Conservation (phyloP, 2,329 filamentous ascomycete species). For the Colletotrichum eremochloae region DNA sequence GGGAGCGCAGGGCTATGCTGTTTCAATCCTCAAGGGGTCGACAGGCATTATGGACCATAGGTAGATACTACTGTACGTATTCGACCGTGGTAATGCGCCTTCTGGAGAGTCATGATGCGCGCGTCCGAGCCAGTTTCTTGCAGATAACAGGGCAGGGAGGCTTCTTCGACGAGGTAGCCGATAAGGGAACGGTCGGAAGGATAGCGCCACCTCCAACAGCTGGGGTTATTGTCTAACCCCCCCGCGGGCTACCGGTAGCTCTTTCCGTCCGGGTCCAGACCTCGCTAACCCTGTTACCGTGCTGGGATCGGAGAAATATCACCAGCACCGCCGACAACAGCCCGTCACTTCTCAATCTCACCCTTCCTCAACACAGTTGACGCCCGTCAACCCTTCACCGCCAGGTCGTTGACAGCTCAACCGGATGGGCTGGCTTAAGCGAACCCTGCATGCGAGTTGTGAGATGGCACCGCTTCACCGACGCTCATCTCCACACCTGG, state of each 20-base stretch:
- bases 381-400: conserved; percentile 24
- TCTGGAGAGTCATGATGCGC: not conserved
- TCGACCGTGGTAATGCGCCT: not conserved
- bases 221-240: not conserved
- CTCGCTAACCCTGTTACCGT: conserved; percentile 14
- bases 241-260: conserved; percentile 23
- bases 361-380: conserved; percentile 17
- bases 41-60: not conserved
- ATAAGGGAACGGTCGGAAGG: not conserved
- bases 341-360: conserved; percentile 35
- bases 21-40: conserved; percentile 2
- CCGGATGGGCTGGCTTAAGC: conserved; percentile 5
- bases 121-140: not conserved
- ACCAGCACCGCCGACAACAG: conserved; percentile 10
- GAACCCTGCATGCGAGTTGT: conserved; percentile 36
- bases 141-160: not conserved
- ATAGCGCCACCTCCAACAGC: not conserved
- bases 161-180: not conserved
- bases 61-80: not conserved
- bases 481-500: conserved; percentile 35
- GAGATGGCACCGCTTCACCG: conserved; percentile 31
- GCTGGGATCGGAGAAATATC: conserved; percentile 21
- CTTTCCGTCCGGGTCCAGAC: conserved; percentile 24
- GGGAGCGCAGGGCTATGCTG: not conserved
- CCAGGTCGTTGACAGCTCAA: conserved; percentile 8